These are phyloP conservation scores for Didymella segeticola DNA, from an alignment of 2,329 filamentous ascomycete species.

Conservation along the genomic window DNA sequence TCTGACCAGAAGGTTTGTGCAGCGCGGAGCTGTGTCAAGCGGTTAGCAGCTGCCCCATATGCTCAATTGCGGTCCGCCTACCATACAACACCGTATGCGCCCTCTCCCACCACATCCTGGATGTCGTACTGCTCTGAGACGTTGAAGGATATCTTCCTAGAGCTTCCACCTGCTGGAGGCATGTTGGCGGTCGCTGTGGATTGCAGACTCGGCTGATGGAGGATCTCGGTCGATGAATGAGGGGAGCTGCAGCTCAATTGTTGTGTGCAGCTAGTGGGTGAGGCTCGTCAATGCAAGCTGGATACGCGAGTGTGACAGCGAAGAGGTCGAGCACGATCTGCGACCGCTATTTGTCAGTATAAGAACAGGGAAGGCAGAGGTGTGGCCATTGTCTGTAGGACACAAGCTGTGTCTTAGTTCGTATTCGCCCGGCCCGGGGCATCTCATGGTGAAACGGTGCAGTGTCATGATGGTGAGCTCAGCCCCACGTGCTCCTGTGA, in stretches of 20 bases:
- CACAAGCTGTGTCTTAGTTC: slow-evolving; percentile 26
- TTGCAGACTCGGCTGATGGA: slow-evolving; percentile 30
- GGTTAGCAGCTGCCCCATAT: slow-evolving; percentile 25
- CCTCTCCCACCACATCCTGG: slow-evolving; percentile 98
- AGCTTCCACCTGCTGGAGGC: slow-evolving; percentile 57
- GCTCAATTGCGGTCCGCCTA: slow-evolving; percentile 57
- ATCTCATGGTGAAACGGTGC: slow-evolving; percentile 36
- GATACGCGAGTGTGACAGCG: slow-evolving; percentile 6
- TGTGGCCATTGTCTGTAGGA: slow-evolving; percentile 26
- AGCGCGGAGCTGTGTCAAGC: slow-evolving; percentile 80
- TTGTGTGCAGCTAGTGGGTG: slow-evolving; percentile 18
- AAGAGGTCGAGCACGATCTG: slow-evolving; percentile 18
- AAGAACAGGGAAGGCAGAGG: slow-evolving; percentile 17
- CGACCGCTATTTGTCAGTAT: slow-evolving; percentile 30
- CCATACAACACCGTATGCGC: slow-evolving; percentile 98
- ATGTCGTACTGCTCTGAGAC: slow-evolving; percentile 99
- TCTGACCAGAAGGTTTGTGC: slow-evolving; percentile 97
- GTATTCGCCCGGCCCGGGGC: slow-evolving; percentile 20
- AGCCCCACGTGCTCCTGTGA: slow-evolving; percentile 36
- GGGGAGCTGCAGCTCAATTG: slow-evolving; percentile 24
- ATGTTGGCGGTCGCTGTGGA: slow-evolving; percentile 36
- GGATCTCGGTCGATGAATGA: slow-evolving; percentile 12
- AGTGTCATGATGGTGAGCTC: slow-evolving; percentile 29
- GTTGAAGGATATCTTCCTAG: slow-evolving; percentile 98
- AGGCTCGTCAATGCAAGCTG: slow-evolving; percentile 3